A percentile compares a stretch with the other conserved stretches of the same genome.
Evolutionary conservation across 176 grass and related monocot species (phyloP).

Genomic region (Saccharum officinarum): DNA sequence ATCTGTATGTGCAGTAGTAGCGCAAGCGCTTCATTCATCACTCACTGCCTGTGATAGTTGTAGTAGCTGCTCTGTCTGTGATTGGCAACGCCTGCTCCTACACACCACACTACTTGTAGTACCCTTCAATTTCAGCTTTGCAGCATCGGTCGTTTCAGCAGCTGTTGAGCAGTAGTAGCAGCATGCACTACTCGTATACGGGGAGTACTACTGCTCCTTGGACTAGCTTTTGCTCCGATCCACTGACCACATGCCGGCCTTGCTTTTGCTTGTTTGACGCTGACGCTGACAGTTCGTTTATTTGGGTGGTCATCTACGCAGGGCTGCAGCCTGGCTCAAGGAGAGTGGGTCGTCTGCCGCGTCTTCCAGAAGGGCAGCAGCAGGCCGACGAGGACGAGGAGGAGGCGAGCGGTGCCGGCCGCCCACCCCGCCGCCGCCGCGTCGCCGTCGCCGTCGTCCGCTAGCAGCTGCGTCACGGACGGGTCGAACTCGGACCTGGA

Average conservation of each 20-base stretch:
- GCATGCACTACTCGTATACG: too few relatives aligned
- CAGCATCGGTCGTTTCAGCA: too few relatives aligned
- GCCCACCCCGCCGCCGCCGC: background rate
- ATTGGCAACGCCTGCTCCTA: too few relatives aligned
- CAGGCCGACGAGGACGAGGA: background rate
- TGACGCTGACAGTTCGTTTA: background rate
- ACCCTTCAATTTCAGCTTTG: too few relatives aligned
- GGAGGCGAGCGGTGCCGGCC: slow-evolving; percentile 11
- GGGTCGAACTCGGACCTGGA: slow-evolving; percentile 39
- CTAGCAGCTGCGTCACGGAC: slow-evolving; percentile 69
- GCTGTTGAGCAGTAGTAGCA: background rate
- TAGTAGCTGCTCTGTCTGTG: too few relatives aligned
- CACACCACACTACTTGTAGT: too few relatives aligned
- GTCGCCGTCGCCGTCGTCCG: slow-evolving; percentile 29
- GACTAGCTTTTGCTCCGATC: background rate
- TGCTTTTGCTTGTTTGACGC: background rate
- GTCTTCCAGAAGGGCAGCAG: slow-evolving; percentile 55
- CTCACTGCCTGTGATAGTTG: too few relatives aligned
- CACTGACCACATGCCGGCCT: background rate
- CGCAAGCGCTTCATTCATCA: too few relatives aligned
- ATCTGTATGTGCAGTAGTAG: too few relatives aligned
- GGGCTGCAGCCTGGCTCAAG: slow-evolving; percentile 43
- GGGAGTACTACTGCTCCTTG: too few relatives aligned
- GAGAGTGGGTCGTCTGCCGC: slow-evolving; percentile 78
- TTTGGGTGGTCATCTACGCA: slow-evolving; percentile 13